Evolutionary conservation across 2,329 filamentous ascomycete species (phyloP), one percentile per base, ranked within the genome.

Genomic region (Pseudogymnoascus sp.): DNA sequence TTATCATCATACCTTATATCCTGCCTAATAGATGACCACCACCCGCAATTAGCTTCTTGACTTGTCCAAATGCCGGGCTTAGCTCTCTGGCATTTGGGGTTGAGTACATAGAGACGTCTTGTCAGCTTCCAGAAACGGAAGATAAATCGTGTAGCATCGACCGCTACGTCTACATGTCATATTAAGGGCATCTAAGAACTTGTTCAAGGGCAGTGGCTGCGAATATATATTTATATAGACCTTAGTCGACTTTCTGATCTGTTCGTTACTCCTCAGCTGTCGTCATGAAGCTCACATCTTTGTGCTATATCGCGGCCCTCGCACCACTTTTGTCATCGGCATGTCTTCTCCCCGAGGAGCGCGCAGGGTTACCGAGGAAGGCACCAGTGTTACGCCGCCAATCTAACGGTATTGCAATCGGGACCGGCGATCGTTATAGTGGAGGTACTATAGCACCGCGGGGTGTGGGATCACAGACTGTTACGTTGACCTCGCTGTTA

Each of bases 371-470:
- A 8, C 65, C 63, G 33, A 53, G 63, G 16, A 31, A 67, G 26
- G 31, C 37, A 16, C 37, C 37, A 40, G 2, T 40, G 37, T 40
- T 40, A 40, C 65, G 67, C 42, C 68, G 67, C 50, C 64, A 66
- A 61, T 65, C 59, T 38, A 66, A 64, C 29, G 68, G 68, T 1
- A 65, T 76, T 11, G 70, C 75, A 62, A 74, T 80, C 59, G 81
- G 70, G 68, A 77, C 70, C 29, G 80, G 72, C 66, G 79, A 80
- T 66, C 73, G 77, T 3, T 79, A 77, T 69, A 72, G 69, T 33
- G 68, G 70, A 61, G 78, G 77, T 5, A 74, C 71, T 1, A 68
- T 76, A 44, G 73, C 75, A 16, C 77, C 77, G 31, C 70, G 73
- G n/a, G 78, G 78, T 35, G 70, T 79, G 7, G 78, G 78, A 37